These are phyloP conservation scores for Musa beccarii DNA, from an alignment of 176 grass and related monocot genomes.

Conservation along the genomic window DNA sequence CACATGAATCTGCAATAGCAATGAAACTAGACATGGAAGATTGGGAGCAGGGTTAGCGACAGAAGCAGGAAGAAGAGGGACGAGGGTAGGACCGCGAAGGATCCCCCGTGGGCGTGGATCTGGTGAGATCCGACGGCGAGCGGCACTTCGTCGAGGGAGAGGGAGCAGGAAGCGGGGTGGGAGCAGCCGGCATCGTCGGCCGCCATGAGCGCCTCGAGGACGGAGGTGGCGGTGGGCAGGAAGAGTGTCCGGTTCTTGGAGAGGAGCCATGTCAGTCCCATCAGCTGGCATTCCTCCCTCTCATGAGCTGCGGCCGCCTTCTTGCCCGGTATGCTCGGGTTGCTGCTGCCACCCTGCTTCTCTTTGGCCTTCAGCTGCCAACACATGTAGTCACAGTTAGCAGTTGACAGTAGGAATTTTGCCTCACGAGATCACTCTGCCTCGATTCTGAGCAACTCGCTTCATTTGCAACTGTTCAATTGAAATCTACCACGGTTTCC, in stretches of 20 bases:
- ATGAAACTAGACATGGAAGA: not conserved
- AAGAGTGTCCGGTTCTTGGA: slow-evolving; percentile 17
- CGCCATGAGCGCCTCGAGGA: slow-evolving; percentile 13
- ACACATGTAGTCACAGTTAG: not conserved
- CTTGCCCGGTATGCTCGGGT: not conserved
- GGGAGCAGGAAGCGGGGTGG: slow-evolving; percentile 1
- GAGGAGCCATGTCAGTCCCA: slow-evolving; percentile 20
- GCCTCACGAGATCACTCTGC: too few species aligned
- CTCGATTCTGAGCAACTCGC: too few species aligned
- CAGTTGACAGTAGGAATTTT: not conserved
- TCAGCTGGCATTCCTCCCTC: slow-evolving; percentile 19
- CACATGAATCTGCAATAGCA: too few species aligned
- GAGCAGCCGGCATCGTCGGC: not conserved
- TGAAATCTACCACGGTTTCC: not conserved
- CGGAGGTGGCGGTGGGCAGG: slow-evolving; percentile 1
- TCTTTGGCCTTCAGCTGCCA: slow-evolving; percentile 12
- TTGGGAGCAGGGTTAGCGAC: not conserved
- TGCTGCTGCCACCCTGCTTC: not conserved
- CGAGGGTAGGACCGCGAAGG: not conserved
- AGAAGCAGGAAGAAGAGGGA: not conserved
- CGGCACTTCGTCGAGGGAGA: not conserved
- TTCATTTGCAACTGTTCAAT: too few species aligned
- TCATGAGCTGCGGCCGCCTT: not conserved
- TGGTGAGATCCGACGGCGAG: slow-evolving; percentile 11
- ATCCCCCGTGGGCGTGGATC: not conserved